Conservation (phyloP, 257 asterid species). For the Nicotiana otophora region DNA sequence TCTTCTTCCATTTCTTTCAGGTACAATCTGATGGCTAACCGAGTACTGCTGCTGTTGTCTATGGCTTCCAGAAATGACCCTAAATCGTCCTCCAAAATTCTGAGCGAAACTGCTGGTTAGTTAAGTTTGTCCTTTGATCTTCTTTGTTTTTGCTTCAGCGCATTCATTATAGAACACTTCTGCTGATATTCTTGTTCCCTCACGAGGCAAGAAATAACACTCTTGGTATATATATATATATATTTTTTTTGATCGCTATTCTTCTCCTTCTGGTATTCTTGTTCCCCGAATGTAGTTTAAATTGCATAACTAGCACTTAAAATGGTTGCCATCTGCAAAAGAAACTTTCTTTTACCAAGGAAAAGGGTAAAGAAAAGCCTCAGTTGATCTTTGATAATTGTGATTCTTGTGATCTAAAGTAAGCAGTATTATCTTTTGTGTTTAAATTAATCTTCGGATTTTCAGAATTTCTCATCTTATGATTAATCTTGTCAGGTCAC, state of each 20-base stretch:
- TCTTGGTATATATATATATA: neutral
- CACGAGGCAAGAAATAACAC: neutral
- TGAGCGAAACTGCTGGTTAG: slow-evolving; percentile 81
- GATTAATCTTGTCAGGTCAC: slow-evolving; percentile 62
- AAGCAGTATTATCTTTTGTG: slow-evolving; percentile 5
- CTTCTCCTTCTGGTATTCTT: neutral
- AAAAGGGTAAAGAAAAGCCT: neutral
- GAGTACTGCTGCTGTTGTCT: slow-evolving; percentile 89
- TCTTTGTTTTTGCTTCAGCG: neutral
- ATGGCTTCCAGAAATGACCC: slow-evolving; percentile 80
- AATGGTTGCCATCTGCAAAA: neutral
- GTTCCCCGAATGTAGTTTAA: neutral
- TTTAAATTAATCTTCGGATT: neutral
- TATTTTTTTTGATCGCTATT: neutral
- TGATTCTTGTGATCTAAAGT: neutral
- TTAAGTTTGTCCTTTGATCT: slow-evolving; percentile 1
- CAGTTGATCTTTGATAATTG: neutral
- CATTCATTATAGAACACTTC: neutral
- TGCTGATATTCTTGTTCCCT: neutral
- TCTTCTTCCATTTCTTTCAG: slow-evolving; percentile 41
- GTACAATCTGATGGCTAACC: slow-evolving; percentile 97
- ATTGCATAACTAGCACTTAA: neutral
- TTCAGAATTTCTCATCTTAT: slow-evolving; percentile 11
- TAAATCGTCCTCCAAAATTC: slow-evolving; percentile 53
- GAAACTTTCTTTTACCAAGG: neutral